Evolutionary conservation across 75 land plant genomes (phyloP).

Genomic region (Picea glauca): DNA sequence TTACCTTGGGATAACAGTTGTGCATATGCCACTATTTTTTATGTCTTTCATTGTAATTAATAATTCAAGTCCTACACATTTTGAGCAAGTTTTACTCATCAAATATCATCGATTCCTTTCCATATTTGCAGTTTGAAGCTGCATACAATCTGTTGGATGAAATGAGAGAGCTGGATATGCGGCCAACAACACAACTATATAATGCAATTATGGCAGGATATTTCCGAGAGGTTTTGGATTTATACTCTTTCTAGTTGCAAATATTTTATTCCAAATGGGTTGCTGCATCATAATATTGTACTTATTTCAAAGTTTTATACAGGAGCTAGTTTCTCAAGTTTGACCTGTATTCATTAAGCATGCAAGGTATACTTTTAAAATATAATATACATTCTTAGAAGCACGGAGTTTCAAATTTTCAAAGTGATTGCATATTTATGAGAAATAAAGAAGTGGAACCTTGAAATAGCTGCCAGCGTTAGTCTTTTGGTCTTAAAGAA

Average conservation of each 20-base stretch:
- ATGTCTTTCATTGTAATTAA: background rate
- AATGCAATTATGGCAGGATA: constrained; percentile 51
- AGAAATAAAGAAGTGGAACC: no score
- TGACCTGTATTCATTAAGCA: no score
- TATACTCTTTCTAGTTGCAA: background rate
- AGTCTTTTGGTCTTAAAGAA: no score
- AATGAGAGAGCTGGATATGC: constrained; percentile 19
- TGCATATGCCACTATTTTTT: background rate
- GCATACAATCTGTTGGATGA: constrained; percentile 37
- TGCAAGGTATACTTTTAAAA: no score
- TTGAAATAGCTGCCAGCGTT: no score
- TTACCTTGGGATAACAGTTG: background rate
- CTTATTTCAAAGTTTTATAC: background rate
- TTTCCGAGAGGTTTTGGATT: constrained; percentile 36
- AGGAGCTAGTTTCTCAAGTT: background rate
- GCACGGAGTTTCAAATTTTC: no score
- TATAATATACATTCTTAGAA: no score
- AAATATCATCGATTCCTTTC: background rate
- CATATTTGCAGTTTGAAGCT: constrained; percentile 38
- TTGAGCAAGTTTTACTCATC: background rate
- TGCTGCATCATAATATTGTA: background rate
- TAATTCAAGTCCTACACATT: background rate
- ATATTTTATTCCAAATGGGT: background rate
- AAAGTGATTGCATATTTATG: no score
- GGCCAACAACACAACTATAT: constrained; percentile 41